These are phyloP conservation scores for Colletotrichum acutatum DNA, from an alignment of 2,329 filamentous ascomycete genomes.

Conservation along the genomic window DNA sequence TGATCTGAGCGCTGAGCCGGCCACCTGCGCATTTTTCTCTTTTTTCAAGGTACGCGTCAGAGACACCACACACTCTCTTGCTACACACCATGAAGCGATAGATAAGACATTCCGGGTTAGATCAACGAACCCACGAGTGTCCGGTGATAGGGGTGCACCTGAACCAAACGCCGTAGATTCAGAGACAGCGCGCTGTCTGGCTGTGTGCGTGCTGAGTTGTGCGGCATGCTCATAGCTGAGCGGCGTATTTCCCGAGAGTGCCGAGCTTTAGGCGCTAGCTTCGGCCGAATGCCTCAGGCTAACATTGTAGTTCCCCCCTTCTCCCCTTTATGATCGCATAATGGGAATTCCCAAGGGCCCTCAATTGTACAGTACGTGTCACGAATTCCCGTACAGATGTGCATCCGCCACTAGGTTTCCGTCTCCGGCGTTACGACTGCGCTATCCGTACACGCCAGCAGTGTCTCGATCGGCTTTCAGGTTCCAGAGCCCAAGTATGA, in stretches of 20 bases:
- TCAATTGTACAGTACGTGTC: too few relatives aligned
- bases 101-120: conserved; percentile 5
- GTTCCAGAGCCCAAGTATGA: too few relatives aligned
- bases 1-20: not conserved
- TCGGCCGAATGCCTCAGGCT: too few relatives aligned
- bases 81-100: not conserved
- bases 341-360: too few relatives aligned
- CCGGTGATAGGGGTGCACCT: not conserved
- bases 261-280: not conserved
- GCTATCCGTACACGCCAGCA: too few relatives aligned
- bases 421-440: too few relatives aligned
- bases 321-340: too few relatives aligned
- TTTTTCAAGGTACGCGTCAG: not conserved
- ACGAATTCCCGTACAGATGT: too few relatives aligned
- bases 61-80: not conserved
- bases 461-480: too few relatives aligned
- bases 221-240: not conserved
- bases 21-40: too few relatives aligned
- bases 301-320: too few relatives aligned
- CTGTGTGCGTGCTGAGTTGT: not conserved
- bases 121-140: not conserved
- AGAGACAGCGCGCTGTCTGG: not conserved
- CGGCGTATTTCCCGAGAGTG: conserved; percentile 8
- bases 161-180: not conserved
- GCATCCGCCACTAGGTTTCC: too few relatives aligned